These are phyloP conservation scores for Mycena amicta DNA, from an alignment of 768 basidiomycete genomes.

Conservation along the genomic window DNA sequence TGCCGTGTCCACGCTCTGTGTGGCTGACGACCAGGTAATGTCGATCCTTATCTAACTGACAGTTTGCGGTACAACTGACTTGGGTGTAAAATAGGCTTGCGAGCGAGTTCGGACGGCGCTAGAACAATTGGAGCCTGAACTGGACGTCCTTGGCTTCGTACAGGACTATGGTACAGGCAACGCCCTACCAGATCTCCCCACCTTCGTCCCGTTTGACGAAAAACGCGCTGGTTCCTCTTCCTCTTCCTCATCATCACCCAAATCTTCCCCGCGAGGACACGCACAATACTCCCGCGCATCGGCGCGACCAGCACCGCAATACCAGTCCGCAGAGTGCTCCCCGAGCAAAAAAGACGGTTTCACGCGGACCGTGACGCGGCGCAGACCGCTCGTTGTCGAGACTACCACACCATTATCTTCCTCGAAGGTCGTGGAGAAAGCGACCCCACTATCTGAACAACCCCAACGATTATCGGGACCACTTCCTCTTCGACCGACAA, in stretches of 20 bases:
- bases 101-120: slow-evolving; percentile 85
- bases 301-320: slow-evolving; percentile 16
- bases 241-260: no score
- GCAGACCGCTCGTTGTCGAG: neutral
- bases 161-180: slow-evolving; percentile 87
- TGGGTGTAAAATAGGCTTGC: slow-evolving; percentile 67
- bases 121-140: slow-evolving; percentile 86
- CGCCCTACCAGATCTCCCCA: slow-evolving; percentile 88
- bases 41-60: slow-evolving; percentile 1
- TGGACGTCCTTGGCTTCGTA: slow-evolving; percentile 90
- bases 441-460: slow-evolving; percentile 27
- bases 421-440: neutral
- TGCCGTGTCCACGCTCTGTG: slow-evolving; percentile 90
- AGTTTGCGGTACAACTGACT: slow-evolving; percentile 4
- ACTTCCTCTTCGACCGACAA: slow-evolving; percentile 17
- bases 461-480: slow-evolving; percentile 31
- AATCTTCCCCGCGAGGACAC: slow-evolving; percentile 41
- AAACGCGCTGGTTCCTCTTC: no score
- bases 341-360: neutral
- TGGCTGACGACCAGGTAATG: slow-evolving; percentile 90
- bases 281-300: slow-evolving; percentile 48
- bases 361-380: neutral
- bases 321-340: neutral
- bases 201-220: no score
- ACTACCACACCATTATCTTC: neutral